Base-by-base conservation (phyloP, 208 protist genomes). In the Acanthamoeba polyphaga region DNA sequence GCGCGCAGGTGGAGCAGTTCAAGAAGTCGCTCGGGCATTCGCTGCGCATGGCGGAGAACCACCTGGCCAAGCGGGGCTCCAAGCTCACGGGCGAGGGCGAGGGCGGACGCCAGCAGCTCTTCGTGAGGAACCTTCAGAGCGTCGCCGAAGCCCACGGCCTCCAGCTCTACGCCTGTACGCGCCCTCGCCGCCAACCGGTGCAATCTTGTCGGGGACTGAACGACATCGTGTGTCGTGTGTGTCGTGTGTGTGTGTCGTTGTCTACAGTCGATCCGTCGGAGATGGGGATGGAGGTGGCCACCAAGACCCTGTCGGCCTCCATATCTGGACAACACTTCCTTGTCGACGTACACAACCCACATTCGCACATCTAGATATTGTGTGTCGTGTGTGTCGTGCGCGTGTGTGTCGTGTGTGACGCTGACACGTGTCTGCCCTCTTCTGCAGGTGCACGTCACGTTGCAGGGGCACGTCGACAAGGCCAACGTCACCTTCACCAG, bases 31-130 rank as follows among this genome's bases (percentile, higher is more conserved):
- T 87, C 43, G 24, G 9, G 9, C 49, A 87, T 12, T 53, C n/a
- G 24, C 46, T 53, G 49, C 43, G 49, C 27, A 27, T 87, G 53
- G 78, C 49, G 12, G 78, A 62, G 49, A 64, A 87, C 24, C 53
- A 87, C 19, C 27, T 78, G 27, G 70, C 70, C 13, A 32, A 46
- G 29, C 70, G 70, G 1, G 27, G 13, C 70, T 49, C 70, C 70
- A 34, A 32, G 15, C 70, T 78, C 70, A 78, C 70, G 19, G 70
- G 70, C 34, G 70, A 78, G 70, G 70, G 70, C 70, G 70, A 78
- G 70, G 70, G 70, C 70, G 43, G 70, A 19, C 70, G 70, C 9
- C 70, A 78, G 34, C 70, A 78, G 34, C 70, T 78, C 27, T 78
- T 78, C 70, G 70, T 78, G 32, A 15, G 70, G 7, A 78, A 78